A percentile compares a stretch with the other conserved stretches of the same genome.
These are phyloP conservation scores for Lachnellula arida DNA, from an alignment of 2,329 filamentous ascomycete species.

Conservation along the genomic window DNA sequence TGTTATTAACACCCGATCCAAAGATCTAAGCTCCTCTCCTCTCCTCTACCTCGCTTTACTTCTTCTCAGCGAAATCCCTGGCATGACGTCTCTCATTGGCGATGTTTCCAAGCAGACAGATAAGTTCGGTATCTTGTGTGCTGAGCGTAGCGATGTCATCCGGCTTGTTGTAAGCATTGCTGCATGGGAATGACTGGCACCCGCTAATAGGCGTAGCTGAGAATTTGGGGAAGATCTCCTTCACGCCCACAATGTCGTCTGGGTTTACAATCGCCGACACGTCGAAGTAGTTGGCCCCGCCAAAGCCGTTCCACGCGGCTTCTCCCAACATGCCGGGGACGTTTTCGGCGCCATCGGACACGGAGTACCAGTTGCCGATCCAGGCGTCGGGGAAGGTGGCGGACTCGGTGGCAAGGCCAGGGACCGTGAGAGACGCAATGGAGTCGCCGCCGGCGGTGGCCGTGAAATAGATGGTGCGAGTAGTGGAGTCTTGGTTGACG, in stretches of 20 bases:
- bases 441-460: conserved; percentile 14
- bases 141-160: conserved; percentile 54
- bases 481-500: conserved; percentile 49
- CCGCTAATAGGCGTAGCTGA: conserved; percentile 41
- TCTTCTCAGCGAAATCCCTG: no score
- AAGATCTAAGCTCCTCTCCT: no score
- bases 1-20: no score
- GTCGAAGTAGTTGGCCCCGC: conserved; percentile 50
- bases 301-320: conserved; percentile 46
- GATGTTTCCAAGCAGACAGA: conserved; percentile 36
- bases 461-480: conserved; percentile 33
- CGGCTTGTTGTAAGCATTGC: conserved; percentile 48
- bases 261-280: conserved; percentile 54
- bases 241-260: conserved; percentile 46
- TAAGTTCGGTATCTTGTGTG: conserved; percentile 44
- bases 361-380: conserved; percentile 42
- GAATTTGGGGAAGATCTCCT: conserved; percentile 47
- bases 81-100: conserved; percentile 7
- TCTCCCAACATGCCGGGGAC: conserved; percentile 48
- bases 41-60: no score
- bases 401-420: conserved; percentile 26
- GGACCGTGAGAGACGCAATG: conserved; percentile 20
- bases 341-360: conserved; percentile 40
- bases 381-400: conserved; percentile 37
- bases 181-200: conserved; percentile 48